Base-by-base conservation (phyloP, 768 basidiomycete genomes). In the Mrakia gelida region DNA sequence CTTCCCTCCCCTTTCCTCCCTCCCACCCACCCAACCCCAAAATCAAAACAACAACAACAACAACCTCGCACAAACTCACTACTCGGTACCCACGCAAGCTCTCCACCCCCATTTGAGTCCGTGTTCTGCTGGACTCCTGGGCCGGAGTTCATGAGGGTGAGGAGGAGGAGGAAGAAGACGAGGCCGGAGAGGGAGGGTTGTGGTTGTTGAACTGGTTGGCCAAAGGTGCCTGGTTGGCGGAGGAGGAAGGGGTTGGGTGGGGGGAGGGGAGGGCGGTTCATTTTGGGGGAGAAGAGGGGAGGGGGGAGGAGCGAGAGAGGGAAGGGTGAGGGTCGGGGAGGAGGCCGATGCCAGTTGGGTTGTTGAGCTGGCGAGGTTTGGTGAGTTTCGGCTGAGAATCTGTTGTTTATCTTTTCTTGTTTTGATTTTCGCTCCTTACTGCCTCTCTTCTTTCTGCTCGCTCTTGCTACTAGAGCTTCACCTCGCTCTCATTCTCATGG, bases 101-200 rank as follows among this genome's bases (percentile, higher is more conserved):
- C 26, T 3, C 41, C 52, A 21, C 23, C 13, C 21, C 61, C 52
- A 38, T 26, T n/a, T 32, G 34, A 56, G 1, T 34, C 28, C 8
- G 4, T 28, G 4, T 1, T 49, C 49, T 10, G 49, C 26, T 43
- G 52, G 5, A 38, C 32, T 21, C n/a, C 21, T 2, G 65, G 52
- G 2, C 45, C 38, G 45, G 75, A 61, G 65, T 75, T 75, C 38
- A 75, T 67, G 45, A 67, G 49, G 18, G 49, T 62, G 28, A 75
- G 13, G 63, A 75, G 62, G 28, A 61, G 11, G 45, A 67, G 41
- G 49, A 75, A 68, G 63, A 75, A 34, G 67, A 75, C 18, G 13
- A 75, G 62, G 1, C 34, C 38, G 49, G 75, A 67, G n/a, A 75
- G 52, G 23, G 63, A 68, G 49, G 45, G 75, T 34, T 68, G 75